Conservation (phyloP, 1,139 yeast species). For the Keqinozyma sinolaborantium region DNA sequence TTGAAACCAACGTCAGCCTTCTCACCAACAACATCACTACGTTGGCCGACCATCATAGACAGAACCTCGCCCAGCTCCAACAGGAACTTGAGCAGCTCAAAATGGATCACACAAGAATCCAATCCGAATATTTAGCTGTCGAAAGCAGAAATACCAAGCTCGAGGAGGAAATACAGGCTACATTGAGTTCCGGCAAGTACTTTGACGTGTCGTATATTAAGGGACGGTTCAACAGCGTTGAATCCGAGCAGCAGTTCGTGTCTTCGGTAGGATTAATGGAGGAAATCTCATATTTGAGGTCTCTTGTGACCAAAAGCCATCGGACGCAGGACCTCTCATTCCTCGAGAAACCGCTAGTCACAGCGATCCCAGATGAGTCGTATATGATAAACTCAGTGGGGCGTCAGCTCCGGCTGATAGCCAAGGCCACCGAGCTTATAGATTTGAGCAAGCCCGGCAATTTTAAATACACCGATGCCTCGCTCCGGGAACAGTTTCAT, state of each 20-base stretch:
- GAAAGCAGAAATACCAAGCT: constrained; percentile 4
- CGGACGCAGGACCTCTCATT: constrained; percentile 9
- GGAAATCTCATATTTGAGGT: constrained; percentile 33
- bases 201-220: constrained; percentile 8
- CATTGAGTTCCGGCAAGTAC: constrained; percentile 11
- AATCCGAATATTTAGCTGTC: neutral
- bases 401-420: constrained; percentile 1
- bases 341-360: constrained; percentile 7
- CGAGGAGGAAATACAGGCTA: constrained; percentile 5
- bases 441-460: neutral
- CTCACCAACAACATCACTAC: constrained; percentile 40
- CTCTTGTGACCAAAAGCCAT: constrained; percentile 10
- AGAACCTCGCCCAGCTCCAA: constrained; percentile 14
- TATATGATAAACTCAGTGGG: neutral
- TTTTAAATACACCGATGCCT: constrained; percentile 5
- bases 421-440: constrained; percentile 4
- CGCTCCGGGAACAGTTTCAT: constrained; percentile 8
- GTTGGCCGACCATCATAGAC: constrained; percentile 20
- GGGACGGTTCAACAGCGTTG: constrained; percentile 14
- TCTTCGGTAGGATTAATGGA: constrained; percentile 29
- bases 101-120: constrained; percentile 4
- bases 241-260: constrained; percentile 28
- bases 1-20: constrained; percentile 38
- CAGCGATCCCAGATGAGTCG: constrained; percentile 6
- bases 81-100: constrained; percentile 13